These are phyloP conservation scores for Colletotrichum acutatum DNA, from an alignment of 2,329 filamentous ascomycete species.

Conservation along the genomic window DNA sequence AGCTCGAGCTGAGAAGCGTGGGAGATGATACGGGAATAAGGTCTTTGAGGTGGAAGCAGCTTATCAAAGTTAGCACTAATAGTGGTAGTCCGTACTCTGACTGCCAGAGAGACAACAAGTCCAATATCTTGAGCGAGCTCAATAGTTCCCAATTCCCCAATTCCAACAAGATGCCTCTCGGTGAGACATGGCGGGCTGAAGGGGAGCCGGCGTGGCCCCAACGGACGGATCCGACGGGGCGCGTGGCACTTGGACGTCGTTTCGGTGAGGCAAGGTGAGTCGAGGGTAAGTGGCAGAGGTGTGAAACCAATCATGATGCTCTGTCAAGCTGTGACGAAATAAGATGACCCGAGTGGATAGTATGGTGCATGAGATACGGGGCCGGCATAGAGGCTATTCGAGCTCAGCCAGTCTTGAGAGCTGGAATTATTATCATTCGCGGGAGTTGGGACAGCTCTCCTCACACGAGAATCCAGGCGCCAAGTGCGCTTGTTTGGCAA, in stretches of 20 bases:
- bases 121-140: neutral
- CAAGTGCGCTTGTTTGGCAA: neutral
- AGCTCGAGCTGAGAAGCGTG: constrained; percentile 7
- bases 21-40: constrained; percentile 9
- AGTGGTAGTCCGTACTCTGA: neutral
- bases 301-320: neutral
- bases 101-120: constrained; percentile 19
- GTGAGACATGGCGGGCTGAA: constrained; percentile 20
- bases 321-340: neutral
- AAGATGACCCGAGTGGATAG: neutral
- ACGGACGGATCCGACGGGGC: neutral
- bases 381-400: neutral
- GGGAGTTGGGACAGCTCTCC: neutral
- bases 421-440: neutral
- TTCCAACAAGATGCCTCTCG: constrained; percentile 24
- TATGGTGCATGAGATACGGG: neutral
- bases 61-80: no score
- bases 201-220: neutral
- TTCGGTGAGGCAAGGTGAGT: constrained; percentile 7
- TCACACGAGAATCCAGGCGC: neutral
- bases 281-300: neutral
- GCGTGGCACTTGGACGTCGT: neutral
- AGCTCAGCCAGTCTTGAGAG: neutral
- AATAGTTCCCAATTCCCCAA: constrained; percentile 12
- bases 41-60: neutral